A percentile compares a stretch with the other conserved stretches of the same genome.
Conservation (phyloP, 768 basidiomycete species). For the Pleurotus tuber-regium region DNA sequence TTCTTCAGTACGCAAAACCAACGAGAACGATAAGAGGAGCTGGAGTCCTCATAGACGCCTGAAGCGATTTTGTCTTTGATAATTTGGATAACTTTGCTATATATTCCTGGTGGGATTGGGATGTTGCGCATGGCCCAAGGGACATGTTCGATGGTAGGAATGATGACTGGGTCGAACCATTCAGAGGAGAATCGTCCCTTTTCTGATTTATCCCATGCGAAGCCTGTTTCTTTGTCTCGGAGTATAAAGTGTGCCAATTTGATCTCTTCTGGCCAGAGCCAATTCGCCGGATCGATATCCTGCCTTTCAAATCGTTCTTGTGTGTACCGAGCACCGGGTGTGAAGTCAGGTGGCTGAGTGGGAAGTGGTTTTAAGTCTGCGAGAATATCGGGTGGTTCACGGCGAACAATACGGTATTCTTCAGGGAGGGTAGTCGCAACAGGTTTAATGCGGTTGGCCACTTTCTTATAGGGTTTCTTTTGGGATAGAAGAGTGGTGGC, state of each 20-base stretch:
- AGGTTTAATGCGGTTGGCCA: slow-evolving; percentile 15
- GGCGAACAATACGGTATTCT: slow-evolving; percentile 13
- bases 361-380: slow-evolving; percentile 14
- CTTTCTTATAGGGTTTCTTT: slow-evolving; percentile 11
- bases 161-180: slow-evolving; percentile 27
- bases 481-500: neutral
- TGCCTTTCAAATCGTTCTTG: slow-evolving; percentile 19
- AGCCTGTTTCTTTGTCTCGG: slow-evolving; percentile 19
- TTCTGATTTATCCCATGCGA: slow-evolving; percentile 30
- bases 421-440: slow-evolving; percentile 17
- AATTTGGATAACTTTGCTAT: slow-evolving; percentile 26
- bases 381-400: slow-evolving; percentile 24
- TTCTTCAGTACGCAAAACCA: slow-evolving; percentile 43
- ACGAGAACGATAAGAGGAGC: slow-evolving; percentile 33
- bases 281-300: slow-evolving; percentile 18
- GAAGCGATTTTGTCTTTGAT: slow-evolving; percentile 33
- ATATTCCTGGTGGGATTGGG: slow-evolving; percentile 21
- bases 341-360: slow-evolving; percentile 19
- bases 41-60: slow-evolving; percentile 37
- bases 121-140: slow-evolving; percentile 31
- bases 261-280: slow-evolving; percentile 27
- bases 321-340: slow-evolving; percentile 15
- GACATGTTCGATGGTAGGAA: slow-evolving; percentile 26
- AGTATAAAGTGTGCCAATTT: slow-evolving; percentile 21
- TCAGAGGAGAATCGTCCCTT: slow-evolving; percentile 21